Base-by-base conservation (phyloP, 805 yeast species). In the Isabelozyma gotoi region DNA sequence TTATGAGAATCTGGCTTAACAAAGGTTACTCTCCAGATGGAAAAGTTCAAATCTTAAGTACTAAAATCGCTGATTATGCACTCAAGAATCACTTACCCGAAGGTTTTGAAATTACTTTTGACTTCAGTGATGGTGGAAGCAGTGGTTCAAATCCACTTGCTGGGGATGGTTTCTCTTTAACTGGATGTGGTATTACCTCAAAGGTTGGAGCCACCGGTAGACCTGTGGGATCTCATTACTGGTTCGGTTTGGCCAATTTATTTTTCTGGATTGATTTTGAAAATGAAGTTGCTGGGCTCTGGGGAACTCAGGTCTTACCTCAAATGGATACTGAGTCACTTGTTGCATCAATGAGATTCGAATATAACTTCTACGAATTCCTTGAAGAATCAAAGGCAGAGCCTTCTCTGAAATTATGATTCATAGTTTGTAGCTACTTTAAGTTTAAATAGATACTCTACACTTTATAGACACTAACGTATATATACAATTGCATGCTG, bases 181-280 rank as follows among this genome's bases (percentile, higher is more conserved):
- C 65, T n/a, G 73, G 73, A 2, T 59, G 63, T 55, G 74, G 65
- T 1, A 48, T 50, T 40, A 52, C 52, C 15, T 53, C 40, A 19
- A 55, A 57, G 27, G 50, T 48, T 3, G 44, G 62, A 15, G 56
- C 59, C 0, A 63, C 68, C 1, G 75, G 75, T 3, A 52, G 75
- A 45, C 67, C 72, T 5, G 46, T 47, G 10, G 66, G 69, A 0
- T 50, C 68, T 1, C 40, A 69, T 11, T 67, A 60, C 45, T 71
- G 76, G 76, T 53, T 65, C 19, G 76, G 76, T 0, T 48, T 68
- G 32, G 74, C 67, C 21, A 71, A 67, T 46, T 58, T 68, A 36
- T 67, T 48, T 51, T 71, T 55, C 46, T 71, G 75, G 74, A 53
- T 71, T 15, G 76, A 71, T 44, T 45, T 60, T 39, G 53, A 70